phyloP scores from a whole-genome alignment of 2,329 filamentous ascomycete genomes.

The Cladosporium sp. region DNA sequence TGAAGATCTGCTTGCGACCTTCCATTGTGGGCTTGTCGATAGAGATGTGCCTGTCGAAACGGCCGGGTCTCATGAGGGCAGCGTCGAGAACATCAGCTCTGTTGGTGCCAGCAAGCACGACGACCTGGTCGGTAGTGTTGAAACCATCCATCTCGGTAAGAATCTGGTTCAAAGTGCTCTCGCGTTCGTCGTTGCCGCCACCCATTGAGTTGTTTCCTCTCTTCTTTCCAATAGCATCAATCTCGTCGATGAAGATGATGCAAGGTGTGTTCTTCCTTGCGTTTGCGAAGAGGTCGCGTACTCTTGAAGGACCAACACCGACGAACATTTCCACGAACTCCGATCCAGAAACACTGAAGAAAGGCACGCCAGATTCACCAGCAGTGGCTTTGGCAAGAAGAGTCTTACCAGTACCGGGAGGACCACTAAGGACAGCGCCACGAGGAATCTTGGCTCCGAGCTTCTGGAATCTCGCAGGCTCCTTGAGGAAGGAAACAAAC shows the following conservation, averaged over 20 bases:
- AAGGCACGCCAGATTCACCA: constrained; percentile 93
- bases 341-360: constrained; percentile 97
- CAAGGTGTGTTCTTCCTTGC: constrained; percentile 95
- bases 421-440: constrained; percentile 94
- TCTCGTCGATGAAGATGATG: constrained; percentile 99
- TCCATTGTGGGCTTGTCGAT: constrained; percentile 97
- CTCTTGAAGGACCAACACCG: constrained; percentile 92
- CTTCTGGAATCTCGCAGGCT: constrained; percentile 87
- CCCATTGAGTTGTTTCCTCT: constrained; percentile 80
- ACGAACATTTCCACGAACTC: constrained; percentile 99
- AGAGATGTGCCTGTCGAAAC: constrained; percentile 93
- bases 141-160: constrained; percentile 99
- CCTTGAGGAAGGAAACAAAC: constrained; percentile 95
- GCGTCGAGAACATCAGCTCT: constrained; percentile 92
- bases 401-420: constrained; percentile 97
- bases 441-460: constrained; percentile 97
- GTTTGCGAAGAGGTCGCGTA: constrained; percentile 90
- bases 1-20: constrained; percentile 93
- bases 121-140: constrained; percentile 94
- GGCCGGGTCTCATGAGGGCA: constrained; percentile 92
- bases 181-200: constrained; percentile 94
- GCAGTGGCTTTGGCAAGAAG: constrained; percentile 95
- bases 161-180: constrained; percentile 96
- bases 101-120: constrained; percentile 96
- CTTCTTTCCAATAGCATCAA: constrained; percentile 94